Percentiles rank a stretch among this genome's conserved stretches.
phyloP scores from a whole-genome alignment of 2,329 filamentous ascomycete species.

The Huntiella abstrusa region DNA sequence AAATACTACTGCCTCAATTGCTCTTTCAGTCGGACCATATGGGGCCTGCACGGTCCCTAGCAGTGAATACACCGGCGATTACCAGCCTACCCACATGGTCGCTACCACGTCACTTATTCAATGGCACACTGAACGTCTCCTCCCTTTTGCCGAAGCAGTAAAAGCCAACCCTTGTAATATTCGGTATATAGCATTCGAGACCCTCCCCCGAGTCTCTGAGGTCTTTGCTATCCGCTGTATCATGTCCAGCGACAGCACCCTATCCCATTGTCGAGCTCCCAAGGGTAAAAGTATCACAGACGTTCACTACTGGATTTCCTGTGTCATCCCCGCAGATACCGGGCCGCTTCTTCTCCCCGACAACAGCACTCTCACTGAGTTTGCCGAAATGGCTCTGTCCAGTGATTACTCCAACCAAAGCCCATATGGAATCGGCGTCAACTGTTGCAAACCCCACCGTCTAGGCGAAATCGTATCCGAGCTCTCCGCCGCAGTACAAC shows the following conservation, averaged over 20 bases:
- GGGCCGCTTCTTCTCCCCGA: constrained; percentile 41
- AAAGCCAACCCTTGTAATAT: constrained; percentile 23
- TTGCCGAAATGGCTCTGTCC: constrained; percentile 22
- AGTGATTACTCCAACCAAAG: constrained; percentile 13
- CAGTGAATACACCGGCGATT: constrained; percentile 45
- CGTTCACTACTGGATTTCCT: constrained; percentile 40
- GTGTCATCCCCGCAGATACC: constrained; percentile 22
- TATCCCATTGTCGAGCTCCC: too few relatives aligned
- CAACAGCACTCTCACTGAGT: constrained; percentile 24
- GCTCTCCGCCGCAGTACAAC: constrained; percentile 30
- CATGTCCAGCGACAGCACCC: constrained; percentile 15
- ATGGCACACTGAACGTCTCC: constrained; percentile 40
- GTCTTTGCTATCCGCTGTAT: constrained; percentile 35
- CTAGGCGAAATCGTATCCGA: constrained; percentile 33
- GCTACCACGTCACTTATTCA: constrained; percentile 23
- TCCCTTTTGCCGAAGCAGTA: constrained; percentile 26
- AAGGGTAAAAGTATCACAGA: constrained; percentile 10
- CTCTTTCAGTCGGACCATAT: constrained; percentile 46
- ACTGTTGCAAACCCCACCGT: constrained; percentile 49
- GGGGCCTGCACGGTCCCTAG: constrained; percentile 47
- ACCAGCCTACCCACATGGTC: constrained; percentile 30
- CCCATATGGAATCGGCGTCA: constrained; percentile 48
- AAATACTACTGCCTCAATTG: constrained; percentile 21
- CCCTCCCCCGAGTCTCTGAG: constrained; percentile 43
- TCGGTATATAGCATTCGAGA: constrained; percentile 44